Evolutionary conservation across 352 stramenopile species (phyloP).

Genomic region (Globisporangium paroecandrum): DNA sequence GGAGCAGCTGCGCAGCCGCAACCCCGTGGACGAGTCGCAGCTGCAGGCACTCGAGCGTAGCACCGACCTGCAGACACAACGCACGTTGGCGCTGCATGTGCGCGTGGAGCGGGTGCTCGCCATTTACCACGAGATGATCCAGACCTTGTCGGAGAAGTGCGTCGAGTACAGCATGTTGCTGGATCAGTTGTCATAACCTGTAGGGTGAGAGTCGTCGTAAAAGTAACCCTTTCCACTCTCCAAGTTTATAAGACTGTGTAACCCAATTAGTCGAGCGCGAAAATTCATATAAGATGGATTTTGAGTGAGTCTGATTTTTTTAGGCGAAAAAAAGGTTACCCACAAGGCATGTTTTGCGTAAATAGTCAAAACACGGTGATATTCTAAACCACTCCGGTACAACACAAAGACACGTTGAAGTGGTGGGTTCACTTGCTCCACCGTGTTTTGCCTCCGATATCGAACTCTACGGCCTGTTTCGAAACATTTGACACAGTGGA

Average conservation of each 20-base stretch:
- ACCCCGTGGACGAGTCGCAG: conserved; percentile 17
- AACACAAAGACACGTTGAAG: background rate
- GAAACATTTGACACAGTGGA: background rate
- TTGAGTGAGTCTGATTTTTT: conserved; percentile 7
- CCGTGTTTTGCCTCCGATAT: background rate
- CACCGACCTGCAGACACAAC: conserved; percentile 35
- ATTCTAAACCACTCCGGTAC: no score
- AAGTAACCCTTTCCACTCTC: background rate
- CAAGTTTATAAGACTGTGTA: conserved; percentile 16
- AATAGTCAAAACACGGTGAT: background rate
- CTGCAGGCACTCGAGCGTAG: conserved; percentile 32
- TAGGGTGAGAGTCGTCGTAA: no score
- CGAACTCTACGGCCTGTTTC: background rate
- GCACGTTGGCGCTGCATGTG: conserved; percentile 40
- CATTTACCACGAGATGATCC: conserved; percentile 67
- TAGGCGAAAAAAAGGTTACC: background rate
- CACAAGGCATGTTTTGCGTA: background rate
- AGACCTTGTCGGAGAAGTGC: conserved; percentile 67
- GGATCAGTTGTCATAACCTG: conserved; percentile 31
- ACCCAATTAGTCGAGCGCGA: background rate
- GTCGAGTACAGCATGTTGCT: conserved; percentile 59
- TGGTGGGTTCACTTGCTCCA: background rate
- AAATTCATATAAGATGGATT: conserved; percentile 1
- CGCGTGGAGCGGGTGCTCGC: conserved; percentile 48
- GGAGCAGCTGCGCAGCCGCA: conserved; percentile 30